Conservation (phyloP, 2,329 filamentous ascomycete species). For the Dothiorella sarmentorum region DNA sequence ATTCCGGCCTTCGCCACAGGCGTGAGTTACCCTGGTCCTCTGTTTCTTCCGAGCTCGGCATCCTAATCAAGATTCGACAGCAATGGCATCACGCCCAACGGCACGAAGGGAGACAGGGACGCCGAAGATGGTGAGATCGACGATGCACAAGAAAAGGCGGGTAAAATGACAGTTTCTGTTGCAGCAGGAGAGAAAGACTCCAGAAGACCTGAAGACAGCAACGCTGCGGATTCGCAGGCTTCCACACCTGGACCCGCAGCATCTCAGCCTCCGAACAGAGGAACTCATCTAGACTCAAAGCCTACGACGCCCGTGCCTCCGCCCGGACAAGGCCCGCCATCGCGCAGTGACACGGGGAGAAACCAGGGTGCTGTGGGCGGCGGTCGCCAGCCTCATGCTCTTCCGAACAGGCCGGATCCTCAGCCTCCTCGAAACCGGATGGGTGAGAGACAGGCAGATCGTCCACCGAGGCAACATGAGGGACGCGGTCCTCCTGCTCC, state of each 20-base stretch:
- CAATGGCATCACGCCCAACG: conserved; percentile 34
- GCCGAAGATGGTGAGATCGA: conserved; percentile 73
- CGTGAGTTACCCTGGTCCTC: background rate
- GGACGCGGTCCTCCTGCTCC: conserved; percentile 29
- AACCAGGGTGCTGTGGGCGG: background rate
- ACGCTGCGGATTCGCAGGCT: conserved; percentile 15
- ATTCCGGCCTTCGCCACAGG: conserved; percentile 54
- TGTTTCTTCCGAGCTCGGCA: background rate
- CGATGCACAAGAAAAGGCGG: conserved; percentile 46
- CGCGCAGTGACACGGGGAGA: conserved; percentile 15
- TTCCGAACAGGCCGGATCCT: conserved; percentile 59
- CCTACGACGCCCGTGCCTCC: conserved; percentile 26
- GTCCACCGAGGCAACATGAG: conserved; percentile 34
- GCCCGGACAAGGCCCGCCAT: conserved; percentile 20
- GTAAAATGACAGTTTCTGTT: conserved; percentile 21
- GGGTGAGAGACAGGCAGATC: conserved; percentile 32
- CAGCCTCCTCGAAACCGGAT: conserved; percentile 46
- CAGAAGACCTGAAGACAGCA: background rate
- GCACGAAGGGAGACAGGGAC: conserved; percentile 41
- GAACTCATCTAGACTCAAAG: conserved; percentile 10
- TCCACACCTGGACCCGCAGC: background rate
- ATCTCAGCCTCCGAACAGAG: background rate
- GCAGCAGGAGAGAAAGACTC: conserved; percentile 8
- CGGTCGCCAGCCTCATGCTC: conserved; percentile 33
- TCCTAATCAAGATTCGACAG: conserved; percentile 20